Conservation (phyloP, 2,329 filamentous ascomycete species). For the Exophiala mesophila region DNA sequence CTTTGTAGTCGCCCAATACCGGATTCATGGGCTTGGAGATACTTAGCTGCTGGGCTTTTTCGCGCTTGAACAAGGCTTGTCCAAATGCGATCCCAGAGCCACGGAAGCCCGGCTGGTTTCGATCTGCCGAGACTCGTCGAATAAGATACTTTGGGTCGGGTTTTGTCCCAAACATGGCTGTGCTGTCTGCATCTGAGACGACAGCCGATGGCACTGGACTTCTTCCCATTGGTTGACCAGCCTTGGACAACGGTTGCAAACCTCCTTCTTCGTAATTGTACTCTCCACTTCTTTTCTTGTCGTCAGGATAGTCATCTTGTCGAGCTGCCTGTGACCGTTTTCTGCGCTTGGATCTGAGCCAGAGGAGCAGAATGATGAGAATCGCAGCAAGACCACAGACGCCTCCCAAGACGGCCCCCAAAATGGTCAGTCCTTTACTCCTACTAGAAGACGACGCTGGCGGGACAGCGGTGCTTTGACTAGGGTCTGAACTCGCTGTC, state of each 20-base stretch:
- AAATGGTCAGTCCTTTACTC: slow-evolving; percentile 52
- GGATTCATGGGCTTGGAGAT: slow-evolving; percentile 28
- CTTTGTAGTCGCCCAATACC: slow-evolving; percentile 22
- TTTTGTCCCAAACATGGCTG: slow-evolving; percentile 37
- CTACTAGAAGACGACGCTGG: slow-evolving; percentile 31
- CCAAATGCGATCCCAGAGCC: slow-evolving; percentile 20
- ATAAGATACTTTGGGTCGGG: slow-evolving; percentile 32
- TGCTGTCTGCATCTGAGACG: slow-evolving; percentile 19
- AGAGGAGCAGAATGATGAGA: slow-evolving; percentile 66
- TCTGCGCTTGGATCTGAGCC: slow-evolving; percentile 58
- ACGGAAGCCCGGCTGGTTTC: slow-evolving; percentile 10
- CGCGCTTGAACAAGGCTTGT: slow-evolving; percentile 23
- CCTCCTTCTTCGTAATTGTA: slow-evolving; percentile 43
- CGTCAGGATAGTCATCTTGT: slow-evolving; percentile 46
- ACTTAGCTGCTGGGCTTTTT: slow-evolving; percentile 14
- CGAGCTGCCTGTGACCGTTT: slow-evolving; percentile 42
- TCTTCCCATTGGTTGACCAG: slow-evolving; percentile 43
- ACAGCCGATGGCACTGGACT: slow-evolving; percentile 38
- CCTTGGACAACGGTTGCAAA: slow-evolving; percentile 39
- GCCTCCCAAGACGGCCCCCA: slow-evolving; percentile 78
- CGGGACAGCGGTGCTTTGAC: slow-evolving; percentile 32
- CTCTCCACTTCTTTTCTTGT: slow-evolving; percentile 49
- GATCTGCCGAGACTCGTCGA: slow-evolving; percentile 24
- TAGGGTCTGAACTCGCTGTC: slow-evolving; percentile 26
- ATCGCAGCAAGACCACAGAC: slow-evolving; percentile 68